These are phyloP conservation scores for Coemansia sp. DNA, from an alignment of 192 early-diverging fungal genomes.

Conservation along the genomic window DNA sequence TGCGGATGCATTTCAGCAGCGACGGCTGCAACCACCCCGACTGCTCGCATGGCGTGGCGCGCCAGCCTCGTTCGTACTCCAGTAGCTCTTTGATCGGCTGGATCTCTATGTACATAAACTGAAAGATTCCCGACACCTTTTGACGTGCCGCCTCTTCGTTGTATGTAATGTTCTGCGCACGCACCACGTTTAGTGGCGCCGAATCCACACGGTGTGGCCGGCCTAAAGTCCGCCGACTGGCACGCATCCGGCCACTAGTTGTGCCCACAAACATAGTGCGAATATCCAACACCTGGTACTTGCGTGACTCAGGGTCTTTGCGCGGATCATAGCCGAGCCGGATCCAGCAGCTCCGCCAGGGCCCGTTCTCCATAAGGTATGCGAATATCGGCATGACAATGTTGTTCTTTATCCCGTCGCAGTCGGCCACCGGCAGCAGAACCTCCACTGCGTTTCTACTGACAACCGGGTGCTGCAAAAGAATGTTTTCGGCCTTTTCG, in stretches of 20 bases:
- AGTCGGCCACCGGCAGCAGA: slow-evolving; percentile 17
- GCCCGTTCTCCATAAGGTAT: slow-evolving; percentile 33
- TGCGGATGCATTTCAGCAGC: slow-evolving; percentile 13
- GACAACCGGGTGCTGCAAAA: slow-evolving; percentile 28
- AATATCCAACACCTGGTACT: slow-evolving; percentile 45
- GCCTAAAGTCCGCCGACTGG: background rate
- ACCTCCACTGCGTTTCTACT: slow-evolving; percentile 38
- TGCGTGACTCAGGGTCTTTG: slow-evolving; percentile 28
- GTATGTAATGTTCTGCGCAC: slow-evolving; percentile 12
- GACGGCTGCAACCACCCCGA: slow-evolving; percentile 43
- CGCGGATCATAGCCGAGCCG: slow-evolving; percentile 50
- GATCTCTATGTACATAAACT: slow-evolving; percentile 24
- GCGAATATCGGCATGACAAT: slow-evolving; percentile 23
- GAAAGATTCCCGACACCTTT: slow-evolving; percentile 29
- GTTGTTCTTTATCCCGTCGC: slow-evolving; percentile 4
- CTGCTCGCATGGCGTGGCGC: slow-evolving; percentile 18
- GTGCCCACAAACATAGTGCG: slow-evolving; percentile 2
- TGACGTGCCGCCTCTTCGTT: slow-evolving; percentile 22
- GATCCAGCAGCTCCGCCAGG: slow-evolving; percentile 53
- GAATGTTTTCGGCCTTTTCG: slow-evolving; percentile 13
- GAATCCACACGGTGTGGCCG: background rate
- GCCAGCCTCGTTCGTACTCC: slow-evolving; percentile 25
- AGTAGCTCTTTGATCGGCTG: slow-evolving; percentile 23
- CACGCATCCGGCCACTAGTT: background rate
- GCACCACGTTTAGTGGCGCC: slow-evolving; percentile 3